Evolutionary conservation across 192 early-diverging fungal species (phyloP), one percentile per base, ranked within the genome.

Genomic region (Coemansia sp.): DNA sequence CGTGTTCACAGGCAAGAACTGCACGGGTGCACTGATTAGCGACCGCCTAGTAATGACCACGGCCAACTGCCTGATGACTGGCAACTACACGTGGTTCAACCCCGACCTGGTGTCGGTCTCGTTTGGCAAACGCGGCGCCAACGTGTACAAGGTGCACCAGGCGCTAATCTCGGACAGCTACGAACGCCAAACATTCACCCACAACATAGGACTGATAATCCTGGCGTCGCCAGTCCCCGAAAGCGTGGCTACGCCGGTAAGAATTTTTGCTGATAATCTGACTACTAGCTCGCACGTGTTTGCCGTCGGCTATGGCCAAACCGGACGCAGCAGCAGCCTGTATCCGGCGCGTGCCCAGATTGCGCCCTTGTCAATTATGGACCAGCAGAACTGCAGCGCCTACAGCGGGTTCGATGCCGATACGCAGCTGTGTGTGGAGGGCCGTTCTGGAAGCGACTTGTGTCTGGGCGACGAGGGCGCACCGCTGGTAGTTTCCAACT

Each of bases 31-130:
- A n/a, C 57, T 70, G 17, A 51, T 70, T 22, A 40, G 20, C 25
- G 23, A 53, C 4, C 56, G 26, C 9, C 42, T 54, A 1, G 61
- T 70, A 1, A 32, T 64, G 15, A 70, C 68, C 10, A 70, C 68
- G 0, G 61, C 68, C 41, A 60, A 70, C 49, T 70, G 68, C 19
- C 57, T 70, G 25, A 53, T 51, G 21, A 50, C 61, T 8, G 32
- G 48, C 19, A 44, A 26, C 0, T 29, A 28, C 17, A 55, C 68
- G 0, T 51, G 57, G 47, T 70, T 59, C 43, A 45, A 58, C 20
- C 35, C 68, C 4, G 6, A 19, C 1, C 47, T 55, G 1, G 52
- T 64, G 31, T 52, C 68, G 0, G 57, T 70, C 3, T 45, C 53
- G 5, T 45, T 70, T 21, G 47, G 32, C 22, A 36, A 5, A 10